Conservation (phyloP, 2,329 filamentous ascomycete species). For the Microdochium paspali region DNA sequence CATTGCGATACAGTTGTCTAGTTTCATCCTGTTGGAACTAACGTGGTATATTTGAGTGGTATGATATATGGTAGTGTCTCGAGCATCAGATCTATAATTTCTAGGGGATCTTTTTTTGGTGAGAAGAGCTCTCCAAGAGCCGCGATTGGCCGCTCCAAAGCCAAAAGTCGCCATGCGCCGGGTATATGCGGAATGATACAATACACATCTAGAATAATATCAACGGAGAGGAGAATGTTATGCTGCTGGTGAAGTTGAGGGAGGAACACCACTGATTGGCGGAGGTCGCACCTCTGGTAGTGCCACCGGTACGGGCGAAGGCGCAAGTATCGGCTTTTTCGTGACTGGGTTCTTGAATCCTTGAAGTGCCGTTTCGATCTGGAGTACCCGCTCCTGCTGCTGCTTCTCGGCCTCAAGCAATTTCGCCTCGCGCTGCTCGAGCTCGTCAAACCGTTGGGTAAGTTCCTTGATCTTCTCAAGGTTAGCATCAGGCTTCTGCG, state of each 20-base stretch:
- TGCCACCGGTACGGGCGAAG: conserved; percentile 2
- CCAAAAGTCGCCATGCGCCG: neutral
- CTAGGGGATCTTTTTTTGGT: neutral
- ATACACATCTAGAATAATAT: neutral
- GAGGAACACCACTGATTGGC: neutral
- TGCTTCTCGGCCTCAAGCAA: conserved; percentile 36
- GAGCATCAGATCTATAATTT: neutral
- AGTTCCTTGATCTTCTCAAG: conserved; percentile 43
- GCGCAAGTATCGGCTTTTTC: conserved; percentile 41
- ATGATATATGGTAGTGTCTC: too few relatives aligned
- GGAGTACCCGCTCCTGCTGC: conserved; percentile 34
- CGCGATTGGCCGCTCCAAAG: neutral
- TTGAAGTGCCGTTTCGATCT: conserved; percentile 44
- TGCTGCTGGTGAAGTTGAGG: neutral
- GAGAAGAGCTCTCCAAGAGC: neutral
- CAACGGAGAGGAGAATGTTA: neutral
- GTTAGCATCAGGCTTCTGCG: conserved; percentile 51
- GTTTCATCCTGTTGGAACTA: too few relatives aligned
- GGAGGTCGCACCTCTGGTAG: neutral
- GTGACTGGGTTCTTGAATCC: conserved; percentile 45
- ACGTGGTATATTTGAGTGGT: too few relatives aligned
- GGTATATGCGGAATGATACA: neutral
- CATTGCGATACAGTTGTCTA: too few relatives aligned
- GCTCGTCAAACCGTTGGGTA: conserved; percentile 34
- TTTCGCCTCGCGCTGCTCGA: conserved; percentile 39